A percentile compares a stretch with the other conserved stretches of the same genome.
Conservation (phyloP, 2,329 filamentous ascomycete genomes). For the Emericellopsis cladophorae region DNA sequence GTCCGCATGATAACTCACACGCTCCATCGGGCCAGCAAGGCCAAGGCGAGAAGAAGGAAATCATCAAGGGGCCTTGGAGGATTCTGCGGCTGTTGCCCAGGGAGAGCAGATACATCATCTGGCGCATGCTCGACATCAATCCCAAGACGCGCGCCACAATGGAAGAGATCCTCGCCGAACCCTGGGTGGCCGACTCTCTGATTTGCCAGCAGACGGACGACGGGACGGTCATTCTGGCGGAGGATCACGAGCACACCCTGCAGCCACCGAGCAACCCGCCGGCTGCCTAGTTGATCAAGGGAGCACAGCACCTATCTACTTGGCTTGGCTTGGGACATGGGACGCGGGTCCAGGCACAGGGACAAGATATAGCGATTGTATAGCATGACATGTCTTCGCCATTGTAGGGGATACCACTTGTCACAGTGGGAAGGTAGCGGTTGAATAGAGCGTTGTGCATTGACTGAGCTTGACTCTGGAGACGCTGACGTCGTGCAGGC, state of each 20-base stretch:
- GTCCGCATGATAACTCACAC: not conserved
- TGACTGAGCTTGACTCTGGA: no score
- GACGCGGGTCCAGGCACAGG: no score
- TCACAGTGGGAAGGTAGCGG: no score
- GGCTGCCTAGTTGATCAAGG: not conserved
- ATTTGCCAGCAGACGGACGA: slow-evolving; percentile 69
- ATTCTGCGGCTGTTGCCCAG: slow-evolving; percentile 76
- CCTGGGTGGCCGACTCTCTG: slow-evolving; percentile 76
- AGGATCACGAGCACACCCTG: slow-evolving; percentile 73
- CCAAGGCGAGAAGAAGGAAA: slow-evolving; percentile 47
- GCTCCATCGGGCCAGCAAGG: slow-evolving; percentile 7
- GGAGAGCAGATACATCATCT: slow-evolving; percentile 81
- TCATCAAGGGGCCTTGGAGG: slow-evolving; percentile 87
- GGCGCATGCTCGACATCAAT: slow-evolving; percentile 83
- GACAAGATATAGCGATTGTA: no score
- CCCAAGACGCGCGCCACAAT: slow-evolving; percentile 74
- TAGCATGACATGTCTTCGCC: no score
- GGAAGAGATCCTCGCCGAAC: slow-evolving; percentile 74
- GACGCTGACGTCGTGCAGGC: no score
- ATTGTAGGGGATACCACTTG: no score
- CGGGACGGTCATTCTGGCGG: slow-evolving; percentile 58
- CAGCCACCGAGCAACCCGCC: slow-evolving; percentile 46
- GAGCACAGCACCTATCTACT: no score
- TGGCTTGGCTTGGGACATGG: no score
- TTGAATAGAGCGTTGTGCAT: no score